These are phyloP conservation scores for Schizophyllum commune DNA, from an alignment of 1,284 basidiomycete species.

Conservation along the genomic window DNA sequence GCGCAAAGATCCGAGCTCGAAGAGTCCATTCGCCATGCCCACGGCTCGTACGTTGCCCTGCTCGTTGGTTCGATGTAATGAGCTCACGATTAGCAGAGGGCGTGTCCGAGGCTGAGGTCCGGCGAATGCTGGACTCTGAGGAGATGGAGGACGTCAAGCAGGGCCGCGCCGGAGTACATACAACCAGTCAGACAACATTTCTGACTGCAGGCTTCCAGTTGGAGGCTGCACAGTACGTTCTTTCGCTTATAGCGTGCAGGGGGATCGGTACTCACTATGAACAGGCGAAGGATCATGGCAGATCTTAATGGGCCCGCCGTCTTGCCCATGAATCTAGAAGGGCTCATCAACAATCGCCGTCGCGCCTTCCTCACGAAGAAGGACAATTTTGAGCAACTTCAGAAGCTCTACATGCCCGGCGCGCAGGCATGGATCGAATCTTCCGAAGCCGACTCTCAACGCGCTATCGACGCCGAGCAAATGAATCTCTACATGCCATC, in stretches of 20 bases:
- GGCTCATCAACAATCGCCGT: slow-evolving; percentile 4
- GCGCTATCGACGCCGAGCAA: slow-evolving; percentile 1
- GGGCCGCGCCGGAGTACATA: not conserved
- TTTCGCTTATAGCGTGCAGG: not conserved
- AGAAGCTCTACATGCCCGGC: slow-evolving; percentile 10
- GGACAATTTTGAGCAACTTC: slow-evolving; percentile 5
- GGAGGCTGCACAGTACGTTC: slow-evolving; percentile 6
- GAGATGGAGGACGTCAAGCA: not conserved
- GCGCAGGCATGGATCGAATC: not conserved
- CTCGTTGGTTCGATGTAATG: too few species aligned
- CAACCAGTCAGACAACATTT: not conserved
- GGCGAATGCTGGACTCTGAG: not conserved
- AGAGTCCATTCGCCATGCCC: not conserved
- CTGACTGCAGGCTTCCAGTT: not conserved
- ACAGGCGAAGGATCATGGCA: not conserved
- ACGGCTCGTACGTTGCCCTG: not conserved
- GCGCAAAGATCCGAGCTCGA: not conserved
- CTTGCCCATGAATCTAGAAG: not conserved
- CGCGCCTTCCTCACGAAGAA: slow-evolving; percentile 5
- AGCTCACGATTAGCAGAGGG: too few species aligned
- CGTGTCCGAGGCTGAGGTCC: not conserved
- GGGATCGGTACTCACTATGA: too few species aligned
- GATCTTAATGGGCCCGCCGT: not conserved
- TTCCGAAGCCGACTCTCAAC: not conserved
- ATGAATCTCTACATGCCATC: slow-evolving; percentile 2